Percentiles rank a stretch among this genome's conserved stretches.
Conservation (phyloP, 106 monocot genomes). For the Dendrobium chrysotoxum region DNA sequence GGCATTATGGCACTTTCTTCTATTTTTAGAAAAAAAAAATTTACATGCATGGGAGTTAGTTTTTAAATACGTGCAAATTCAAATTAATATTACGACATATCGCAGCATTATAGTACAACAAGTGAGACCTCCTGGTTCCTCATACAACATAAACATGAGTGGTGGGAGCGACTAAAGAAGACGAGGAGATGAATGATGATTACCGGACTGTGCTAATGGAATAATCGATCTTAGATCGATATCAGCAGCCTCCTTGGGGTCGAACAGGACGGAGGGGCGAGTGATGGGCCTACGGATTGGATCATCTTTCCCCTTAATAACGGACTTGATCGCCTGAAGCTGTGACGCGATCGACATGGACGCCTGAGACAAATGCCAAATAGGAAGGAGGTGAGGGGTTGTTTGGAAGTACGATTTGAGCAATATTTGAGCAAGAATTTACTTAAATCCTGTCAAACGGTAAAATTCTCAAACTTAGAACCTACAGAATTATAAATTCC, state of each 20-base stretch:
- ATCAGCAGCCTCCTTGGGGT: slow-evolving; percentile 83
- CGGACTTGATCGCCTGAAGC: slow-evolving; percentile 63
- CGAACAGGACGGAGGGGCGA: slow-evolving; percentile 78
- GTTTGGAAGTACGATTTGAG: no score
- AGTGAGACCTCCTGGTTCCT: not conserved
- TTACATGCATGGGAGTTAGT: not conserved
- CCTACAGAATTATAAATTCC: no score
- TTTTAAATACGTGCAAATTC: not conserved
- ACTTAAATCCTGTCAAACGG: no score
- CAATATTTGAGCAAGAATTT: no score
- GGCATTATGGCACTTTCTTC: no score
- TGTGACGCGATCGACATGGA: slow-evolving; percentile 52
- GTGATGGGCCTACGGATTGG: slow-evolving; percentile 40
- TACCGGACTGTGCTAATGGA: slow-evolving; percentile 77
- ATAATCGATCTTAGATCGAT: slow-evolving; percentile 67
- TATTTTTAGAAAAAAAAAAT: no score
- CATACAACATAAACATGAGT: no score
- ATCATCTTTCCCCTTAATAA: slow-evolving; percentile 29
- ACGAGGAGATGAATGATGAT: not conserved
- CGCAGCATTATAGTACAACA: not conserved
- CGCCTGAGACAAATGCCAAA: not conserved
- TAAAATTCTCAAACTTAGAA: no score
- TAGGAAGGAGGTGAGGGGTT: not conserved
- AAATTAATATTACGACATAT: not conserved
- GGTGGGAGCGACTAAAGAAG: not conserved